Percentiles rank a stretch among this genome's conserved stretches.
These are phyloP conservation scores for Geotrichum ghanense DNA, from an alignment of 805 yeast genomes.

Conservation along the genomic window DNA sequence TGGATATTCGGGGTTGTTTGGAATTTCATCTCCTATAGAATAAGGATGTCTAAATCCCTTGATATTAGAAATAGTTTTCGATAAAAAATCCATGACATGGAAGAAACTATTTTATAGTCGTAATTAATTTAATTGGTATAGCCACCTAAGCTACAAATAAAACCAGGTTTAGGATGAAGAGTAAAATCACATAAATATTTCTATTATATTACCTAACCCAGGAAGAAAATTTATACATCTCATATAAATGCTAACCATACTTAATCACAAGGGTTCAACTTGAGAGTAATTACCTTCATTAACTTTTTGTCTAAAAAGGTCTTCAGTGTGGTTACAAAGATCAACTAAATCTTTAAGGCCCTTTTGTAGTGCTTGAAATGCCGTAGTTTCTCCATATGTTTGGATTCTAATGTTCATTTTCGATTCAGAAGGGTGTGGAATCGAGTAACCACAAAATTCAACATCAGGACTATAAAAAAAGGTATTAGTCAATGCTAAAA, in stretches of 20 bases:
- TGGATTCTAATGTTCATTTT: conserved; percentile 85
- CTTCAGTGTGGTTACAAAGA: conserved; percentile 75
- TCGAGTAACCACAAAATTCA: conserved; percentile 96
- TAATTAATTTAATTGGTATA: no score
- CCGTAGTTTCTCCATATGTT: conserved; percentile 76
- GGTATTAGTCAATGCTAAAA: no score
- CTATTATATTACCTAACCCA: not conserved
- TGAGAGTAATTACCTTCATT: conserved; percentile 37
- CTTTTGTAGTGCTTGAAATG: conserved; percentile 84
- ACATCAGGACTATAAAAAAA: conserved; percentile 74
- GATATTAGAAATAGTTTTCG: conserved; percentile 19
- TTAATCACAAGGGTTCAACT: conserved; percentile 11
- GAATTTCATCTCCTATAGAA: conserved; percentile 18
- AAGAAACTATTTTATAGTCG: no score
- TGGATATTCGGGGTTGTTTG: conserved; percentile 22
- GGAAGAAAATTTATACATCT: not conserved
- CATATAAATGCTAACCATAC: conserved; percentile 3
- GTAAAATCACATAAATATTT: not conserved
- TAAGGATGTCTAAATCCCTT: conserved; percentile 22
- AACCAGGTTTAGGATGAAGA: not conserved
- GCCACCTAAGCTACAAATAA: no score
- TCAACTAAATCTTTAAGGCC: conserved; percentile 80
- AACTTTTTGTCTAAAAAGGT: conserved; percentile 58
- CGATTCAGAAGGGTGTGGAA: conserved; percentile 95
- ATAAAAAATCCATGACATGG: conserved; percentile 23